These are phyloP conservation scores for Vanrija sp. DNA, from an alignment of 1,284 basidiomycete species.

Conservation along the genomic window DNA sequence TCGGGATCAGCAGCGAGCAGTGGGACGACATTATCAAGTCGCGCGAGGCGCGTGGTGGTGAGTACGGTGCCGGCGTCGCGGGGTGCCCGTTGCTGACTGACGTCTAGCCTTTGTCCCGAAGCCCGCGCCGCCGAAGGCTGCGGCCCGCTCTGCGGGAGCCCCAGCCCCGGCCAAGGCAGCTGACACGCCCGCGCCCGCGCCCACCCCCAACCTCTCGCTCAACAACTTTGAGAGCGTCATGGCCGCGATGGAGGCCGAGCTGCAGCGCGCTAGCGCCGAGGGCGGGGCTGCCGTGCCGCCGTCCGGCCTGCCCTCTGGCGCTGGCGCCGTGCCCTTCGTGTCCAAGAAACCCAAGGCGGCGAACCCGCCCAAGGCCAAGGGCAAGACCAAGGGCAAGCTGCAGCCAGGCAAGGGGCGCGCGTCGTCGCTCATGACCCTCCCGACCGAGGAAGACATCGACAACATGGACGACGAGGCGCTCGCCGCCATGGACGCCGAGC, in stretches of 20 bases:
- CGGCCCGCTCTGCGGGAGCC: background rate
- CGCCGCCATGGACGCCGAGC: constrained; percentile 77
- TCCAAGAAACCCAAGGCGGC: background rate
- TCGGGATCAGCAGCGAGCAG: constrained; percentile 77
- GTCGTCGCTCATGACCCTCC: constrained; percentile 19
- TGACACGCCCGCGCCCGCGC: background rate
- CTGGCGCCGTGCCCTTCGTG: background rate
- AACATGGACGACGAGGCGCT: constrained; percentile 61
- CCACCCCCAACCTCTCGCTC: constrained; percentile 59
- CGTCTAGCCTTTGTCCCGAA: constrained; percentile 15
- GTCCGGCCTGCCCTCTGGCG: background rate
- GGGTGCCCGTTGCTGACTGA: background rate
- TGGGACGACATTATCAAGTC: constrained; percentile 78
- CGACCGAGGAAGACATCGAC: constrained; percentile 50
- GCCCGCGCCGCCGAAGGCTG: background rate
- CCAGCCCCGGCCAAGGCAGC: background rate
- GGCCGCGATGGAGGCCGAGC: constrained; percentile 85
- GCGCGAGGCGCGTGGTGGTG: constrained; percentile 62
- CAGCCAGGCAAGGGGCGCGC: background rate
- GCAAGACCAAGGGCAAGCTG: constrained; percentile 9
- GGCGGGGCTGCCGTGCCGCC: background rate
- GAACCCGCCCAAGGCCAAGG: constrained; percentile 11
- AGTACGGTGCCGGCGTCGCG: background rate
- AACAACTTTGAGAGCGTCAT: constrained; percentile 91
- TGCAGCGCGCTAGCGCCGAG: constrained; percentile 46